These are phyloP conservation scores for Trematosphaeria pertusa DNA, from an alignment of 2,329 filamentous ascomycete species.

Conservation along the genomic window DNA sequence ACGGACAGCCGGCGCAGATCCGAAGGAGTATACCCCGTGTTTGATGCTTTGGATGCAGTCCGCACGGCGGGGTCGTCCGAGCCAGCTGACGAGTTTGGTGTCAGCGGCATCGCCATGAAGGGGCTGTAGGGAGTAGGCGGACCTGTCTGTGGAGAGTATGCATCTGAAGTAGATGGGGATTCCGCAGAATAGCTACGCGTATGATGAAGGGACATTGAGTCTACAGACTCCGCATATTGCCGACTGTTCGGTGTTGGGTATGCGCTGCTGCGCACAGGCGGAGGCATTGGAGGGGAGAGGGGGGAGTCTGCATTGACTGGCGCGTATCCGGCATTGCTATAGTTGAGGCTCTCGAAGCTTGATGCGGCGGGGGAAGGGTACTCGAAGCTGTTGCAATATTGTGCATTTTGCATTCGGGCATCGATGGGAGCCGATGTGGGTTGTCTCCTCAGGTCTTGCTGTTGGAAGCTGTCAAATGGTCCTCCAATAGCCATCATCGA, in stretches of 20 bases:
- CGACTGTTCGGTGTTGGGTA: slow-evolving; percentile 12
- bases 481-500: slow-evolving; percentile 16
- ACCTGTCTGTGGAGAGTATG: slow-evolving; percentile 49
- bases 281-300: slow-evolving; percentile 34
- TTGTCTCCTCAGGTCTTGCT: slow-evolving; percentile 10
- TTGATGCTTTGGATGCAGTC: slow-evolving; percentile 25
- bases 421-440: slow-evolving; percentile 19
- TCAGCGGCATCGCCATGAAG: slow-evolving; percentile 54
- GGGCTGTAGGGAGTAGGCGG: slow-evolving; percentile 51
- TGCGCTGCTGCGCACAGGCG: slow-evolving; percentile 23
- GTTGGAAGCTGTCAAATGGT: slow-evolving; percentile 23
- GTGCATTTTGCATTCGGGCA: slow-evolving; percentile 15
- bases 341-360: slow-evolving; percentile 23
- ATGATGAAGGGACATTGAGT: slow-evolving; percentile 28
- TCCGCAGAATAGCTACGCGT: slow-evolving; percentile 33
- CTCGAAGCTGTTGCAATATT: slow-evolving; percentile 31
- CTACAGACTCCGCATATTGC: slow-evolving; percentile 17
- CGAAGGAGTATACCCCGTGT: slow-evolving; percentile 43
- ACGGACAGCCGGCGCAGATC: slow-evolving; percentile 66
- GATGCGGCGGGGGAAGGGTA: slow-evolving; percentile 28
- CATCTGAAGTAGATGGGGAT: slow-evolving; percentile 35
- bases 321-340: slow-evolving; percentile 18
- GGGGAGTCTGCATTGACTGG: slow-evolving; percentile 26
- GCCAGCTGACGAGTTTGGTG: slow-evolving; percentile 50
- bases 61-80: slow-evolving; percentile 39